These are phyloP conservation scores for Fusarium annulatum DNA, from an alignment of 2,329 filamentous ascomycete genomes.

Conservation along the genomic window DNA sequence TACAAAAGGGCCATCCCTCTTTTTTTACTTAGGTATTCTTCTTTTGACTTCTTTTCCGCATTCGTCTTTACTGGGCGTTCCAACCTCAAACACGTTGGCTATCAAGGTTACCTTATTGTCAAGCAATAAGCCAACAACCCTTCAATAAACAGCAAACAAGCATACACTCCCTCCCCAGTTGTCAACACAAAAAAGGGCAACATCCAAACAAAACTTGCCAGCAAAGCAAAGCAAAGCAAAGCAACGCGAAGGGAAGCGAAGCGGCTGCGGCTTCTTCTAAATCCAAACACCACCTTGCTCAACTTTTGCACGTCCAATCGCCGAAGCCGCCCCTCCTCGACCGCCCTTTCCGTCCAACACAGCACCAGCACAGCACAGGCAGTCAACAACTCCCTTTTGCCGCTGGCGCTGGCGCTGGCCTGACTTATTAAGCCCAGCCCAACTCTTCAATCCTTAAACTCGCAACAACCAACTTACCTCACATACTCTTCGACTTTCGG, in stretches of 20 bases:
- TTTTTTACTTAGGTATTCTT: neutral
- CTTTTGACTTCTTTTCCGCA: neutral
- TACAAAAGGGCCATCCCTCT: neutral
- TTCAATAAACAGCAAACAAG: neutral
- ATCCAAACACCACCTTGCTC: slow-evolving; percentile 4
- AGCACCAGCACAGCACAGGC: neutral
- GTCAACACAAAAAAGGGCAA: neutral
- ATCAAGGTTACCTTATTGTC: neutral
- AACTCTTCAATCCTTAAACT: slow-evolving; percentile 17
- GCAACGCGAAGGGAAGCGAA: slow-evolving; percentile 17
- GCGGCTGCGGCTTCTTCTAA: slow-evolving; percentile 13
- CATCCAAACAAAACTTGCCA: slow-evolving; percentile 20
- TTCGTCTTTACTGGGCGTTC: neutral
- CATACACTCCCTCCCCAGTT: neutral
- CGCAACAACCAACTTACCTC: slow-evolving; percentile 13
- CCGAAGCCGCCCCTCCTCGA: slow-evolving; percentile 40
- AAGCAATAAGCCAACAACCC: neutral
- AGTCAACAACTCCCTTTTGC: slow-evolving; percentile 19
- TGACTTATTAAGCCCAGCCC: slow-evolving; percentile 41
- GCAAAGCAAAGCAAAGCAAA: slow-evolving; percentile 16
- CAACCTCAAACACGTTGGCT: neutral
- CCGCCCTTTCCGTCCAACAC: slow-evolving; percentile 40
- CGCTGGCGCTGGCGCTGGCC: slow-evolving; percentile 34
- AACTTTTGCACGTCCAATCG: slow-evolving; percentile 23
- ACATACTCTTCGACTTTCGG: neutral